Conservation (phyloP, 1,139 yeast species). For the Saccharomycopsis hybrid region DNA sequence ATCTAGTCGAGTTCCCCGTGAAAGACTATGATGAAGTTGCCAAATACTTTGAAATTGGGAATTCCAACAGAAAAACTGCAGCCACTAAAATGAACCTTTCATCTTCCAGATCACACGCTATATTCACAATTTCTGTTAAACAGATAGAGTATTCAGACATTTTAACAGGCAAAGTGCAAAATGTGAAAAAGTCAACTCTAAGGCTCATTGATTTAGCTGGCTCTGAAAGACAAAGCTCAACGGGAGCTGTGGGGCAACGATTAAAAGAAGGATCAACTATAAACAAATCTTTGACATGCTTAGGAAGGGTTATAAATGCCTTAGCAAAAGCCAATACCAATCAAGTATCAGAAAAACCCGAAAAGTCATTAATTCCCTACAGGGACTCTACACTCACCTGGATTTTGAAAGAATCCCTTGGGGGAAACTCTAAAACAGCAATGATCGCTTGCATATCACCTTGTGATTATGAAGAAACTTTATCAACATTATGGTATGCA, state of each 20-base stretch:
- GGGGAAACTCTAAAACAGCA: constrained; percentile 69
- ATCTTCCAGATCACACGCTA: constrained; percentile 78
- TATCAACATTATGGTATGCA: constrained; percentile 70
- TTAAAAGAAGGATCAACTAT: constrained; percentile 70
- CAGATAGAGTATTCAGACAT: constrained; percentile 47
- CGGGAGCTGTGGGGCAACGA: constrained; percentile 60
- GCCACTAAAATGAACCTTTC: constrained; percentile 60
- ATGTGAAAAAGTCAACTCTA: constrained; percentile 40
- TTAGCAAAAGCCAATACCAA: constrained; percentile 38
- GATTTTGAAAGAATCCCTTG: constrained; percentile 62
- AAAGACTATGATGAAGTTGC: constrained; percentile 39
- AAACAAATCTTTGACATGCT: constrained; percentile 66
- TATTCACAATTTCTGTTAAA: constrained; percentile 53
- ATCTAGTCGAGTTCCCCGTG: constrained; percentile 44
- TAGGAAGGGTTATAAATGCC: constrained; percentile 67
- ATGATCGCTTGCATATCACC: constrained; percentile 78
- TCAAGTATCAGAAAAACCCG: constrained; percentile 20
- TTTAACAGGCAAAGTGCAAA: constrained; percentile 46
- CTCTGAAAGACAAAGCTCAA: constrained; percentile 59
- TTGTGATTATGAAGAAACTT: constrained; percentile 65
- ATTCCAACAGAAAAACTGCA: constrained; percentile 54
- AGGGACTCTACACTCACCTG: constrained; percentile 71
- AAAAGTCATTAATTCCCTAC: constrained; percentile 49
- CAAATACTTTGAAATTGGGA: constrained; percentile 40
- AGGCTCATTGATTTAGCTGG: constrained; percentile 80